phyloP scores from a whole-genome alignment of 345 rosid genomes.

The Xanthoceras sorbifolium region DNA sequence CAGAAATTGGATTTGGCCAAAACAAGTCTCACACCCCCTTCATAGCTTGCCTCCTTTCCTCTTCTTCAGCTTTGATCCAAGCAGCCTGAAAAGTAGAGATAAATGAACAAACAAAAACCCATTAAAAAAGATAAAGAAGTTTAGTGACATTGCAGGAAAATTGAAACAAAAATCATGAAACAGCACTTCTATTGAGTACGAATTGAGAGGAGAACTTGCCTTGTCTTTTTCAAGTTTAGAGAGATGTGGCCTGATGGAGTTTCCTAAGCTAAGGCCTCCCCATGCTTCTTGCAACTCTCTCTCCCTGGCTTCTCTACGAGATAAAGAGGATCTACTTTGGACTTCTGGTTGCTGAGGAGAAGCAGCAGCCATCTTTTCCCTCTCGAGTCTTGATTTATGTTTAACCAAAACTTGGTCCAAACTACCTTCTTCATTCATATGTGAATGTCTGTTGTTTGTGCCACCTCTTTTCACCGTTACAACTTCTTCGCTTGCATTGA shows the following conservation, averaged over 20 bases:
- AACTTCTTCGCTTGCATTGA: conserved; percentile 34
- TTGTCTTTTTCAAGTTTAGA: conserved; percentile 87
- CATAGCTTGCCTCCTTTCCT: conserved; percentile 53
- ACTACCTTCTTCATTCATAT: conserved; percentile 38
- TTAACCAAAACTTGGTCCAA: conserved; percentile 57
- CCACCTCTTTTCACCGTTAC: conserved; percentile 40
- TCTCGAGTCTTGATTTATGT: conserved; percentile 62
- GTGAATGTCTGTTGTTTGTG: conserved; percentile 28
- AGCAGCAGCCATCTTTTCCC: conserved; percentile 49
- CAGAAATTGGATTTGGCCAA: neutral
- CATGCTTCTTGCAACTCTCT: conserved; percentile 85
- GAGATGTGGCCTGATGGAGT: conserved; percentile 62
- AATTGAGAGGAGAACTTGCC: conserved; percentile 39
- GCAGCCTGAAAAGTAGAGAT: conserved; percentile 55
- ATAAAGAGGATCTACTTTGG: conserved; percentile 26
- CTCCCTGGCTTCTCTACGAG: conserved; percentile 71
- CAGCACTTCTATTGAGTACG: neutral
- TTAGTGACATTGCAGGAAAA: neutral
- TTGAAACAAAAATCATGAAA: neutral
- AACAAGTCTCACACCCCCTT: neutral
- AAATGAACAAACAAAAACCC: conserved; percentile 7
- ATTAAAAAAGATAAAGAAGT: neutral
- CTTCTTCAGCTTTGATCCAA: conserved; percentile 90
- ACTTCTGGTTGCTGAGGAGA: conserved; percentile 30
- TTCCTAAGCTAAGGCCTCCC: conserved; percentile 89